Percentiles rank a stretch among this genome's conserved stretches.
Conservation (phyloP, 768 basidiomycete species). For the Kockovaella imperatae region DNA sequence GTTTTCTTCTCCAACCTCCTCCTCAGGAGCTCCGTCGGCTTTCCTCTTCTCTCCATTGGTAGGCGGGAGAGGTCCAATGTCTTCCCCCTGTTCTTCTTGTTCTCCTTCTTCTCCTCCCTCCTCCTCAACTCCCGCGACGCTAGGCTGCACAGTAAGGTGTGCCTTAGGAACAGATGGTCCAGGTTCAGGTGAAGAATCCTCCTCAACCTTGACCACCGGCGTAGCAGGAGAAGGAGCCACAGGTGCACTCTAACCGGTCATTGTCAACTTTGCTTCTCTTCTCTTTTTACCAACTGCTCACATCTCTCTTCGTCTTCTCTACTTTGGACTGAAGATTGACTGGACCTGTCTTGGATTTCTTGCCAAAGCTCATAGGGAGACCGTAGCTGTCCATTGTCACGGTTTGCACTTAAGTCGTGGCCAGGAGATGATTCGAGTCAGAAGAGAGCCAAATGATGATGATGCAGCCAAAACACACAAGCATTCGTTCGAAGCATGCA, state of each 20-base stretch:
- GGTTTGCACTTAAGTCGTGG: too few species aligned
- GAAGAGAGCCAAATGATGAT: too few species aligned
- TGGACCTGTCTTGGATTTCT: slow-evolving; percentile 39
- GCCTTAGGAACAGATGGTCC: slow-evolving; percentile 7
- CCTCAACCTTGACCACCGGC: neutral
- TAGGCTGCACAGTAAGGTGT: too few species aligned
- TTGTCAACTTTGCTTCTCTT: neutral
- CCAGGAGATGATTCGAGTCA: too few species aligned
- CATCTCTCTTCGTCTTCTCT: slow-evolving; percentile 41
- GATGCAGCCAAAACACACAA: too few species aligned
- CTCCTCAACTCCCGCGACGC: too few species aligned
- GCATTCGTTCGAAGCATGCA: too few species aligned
- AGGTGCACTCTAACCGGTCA: neutral
- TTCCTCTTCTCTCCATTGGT: slow-evolving; percentile 10
- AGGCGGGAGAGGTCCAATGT: slow-evolving; percentile 6
- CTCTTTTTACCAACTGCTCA: neutral
- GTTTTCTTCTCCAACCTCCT: slow-evolving; percentile 34
- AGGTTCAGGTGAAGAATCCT: slow-evolving; percentile 1
- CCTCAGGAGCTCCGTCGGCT: slow-evolving; percentile 8
- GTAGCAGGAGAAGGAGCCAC: neutral
- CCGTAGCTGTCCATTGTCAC: slow-evolving; percentile 44
- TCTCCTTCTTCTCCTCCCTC: slow-evolving; percentile 1
- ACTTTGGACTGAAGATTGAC: slow-evolving; percentile 34
- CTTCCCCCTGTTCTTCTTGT: slow-evolving; percentile 18
- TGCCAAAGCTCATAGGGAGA: slow-evolving; percentile 46